These are phyloP conservation scores for Acmispon strigosus DNA, from an alignment of 306 rosid species.

Conservation along the genomic window DNA sequence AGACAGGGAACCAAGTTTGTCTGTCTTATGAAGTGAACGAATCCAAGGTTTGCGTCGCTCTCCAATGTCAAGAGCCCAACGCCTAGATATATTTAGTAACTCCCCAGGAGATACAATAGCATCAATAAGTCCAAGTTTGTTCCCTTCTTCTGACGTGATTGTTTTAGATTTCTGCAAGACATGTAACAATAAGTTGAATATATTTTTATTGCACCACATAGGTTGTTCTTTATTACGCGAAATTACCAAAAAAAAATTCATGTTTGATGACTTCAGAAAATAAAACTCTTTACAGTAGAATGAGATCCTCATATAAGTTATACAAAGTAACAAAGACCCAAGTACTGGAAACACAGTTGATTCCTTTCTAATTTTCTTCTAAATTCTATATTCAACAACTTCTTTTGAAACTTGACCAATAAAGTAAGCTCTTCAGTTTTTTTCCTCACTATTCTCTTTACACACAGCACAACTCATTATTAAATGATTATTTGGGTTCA, in stretches of 20 bases:
- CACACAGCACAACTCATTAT: background rate
- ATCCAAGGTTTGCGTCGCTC: constrained; percentile 73
- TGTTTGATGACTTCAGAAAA: background rate
- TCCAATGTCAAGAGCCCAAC: constrained; percentile 83
- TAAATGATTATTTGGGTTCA: background rate
- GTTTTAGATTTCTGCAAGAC: constrained; percentile 65
- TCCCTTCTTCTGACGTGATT: constrained; percentile 87
- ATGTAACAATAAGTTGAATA: constrained; percentile 5
- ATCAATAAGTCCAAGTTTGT: constrained; percentile 82
- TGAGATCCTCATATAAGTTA: background rate
- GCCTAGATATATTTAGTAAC: constrained; percentile 65
- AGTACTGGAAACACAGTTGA: background rate
- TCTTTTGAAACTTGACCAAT: background rate
- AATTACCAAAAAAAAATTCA: background rate
- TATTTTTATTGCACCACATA: background rate
- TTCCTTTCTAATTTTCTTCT: background rate
- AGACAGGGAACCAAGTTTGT: constrained; percentile 63
- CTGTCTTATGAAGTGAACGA: constrained; percentile 87
- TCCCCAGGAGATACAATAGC: constrained; percentile 70
- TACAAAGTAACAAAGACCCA: background rate
- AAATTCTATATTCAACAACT: background rate
- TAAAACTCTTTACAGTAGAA: background rate
- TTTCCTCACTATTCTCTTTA: background rate
- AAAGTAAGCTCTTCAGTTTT: constrained; percentile 2
- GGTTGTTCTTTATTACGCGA: background rate